Base-by-base conservation (phyloP, 345 rosid species). In the Kernera saxatilis region DNA sequence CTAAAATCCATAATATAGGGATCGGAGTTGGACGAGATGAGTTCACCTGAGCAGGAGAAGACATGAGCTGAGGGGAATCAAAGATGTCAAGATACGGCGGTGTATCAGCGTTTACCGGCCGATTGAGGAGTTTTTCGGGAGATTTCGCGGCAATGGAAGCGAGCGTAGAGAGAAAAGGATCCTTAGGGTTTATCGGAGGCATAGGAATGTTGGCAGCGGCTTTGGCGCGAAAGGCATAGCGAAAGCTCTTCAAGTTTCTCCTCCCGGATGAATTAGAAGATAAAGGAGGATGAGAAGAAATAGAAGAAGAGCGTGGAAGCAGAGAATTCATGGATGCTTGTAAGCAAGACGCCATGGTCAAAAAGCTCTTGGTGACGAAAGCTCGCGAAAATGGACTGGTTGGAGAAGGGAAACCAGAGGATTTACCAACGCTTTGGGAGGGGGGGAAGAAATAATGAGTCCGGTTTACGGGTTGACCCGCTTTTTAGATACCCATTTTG, bases 11-110 rank as follows among this genome's bases (percentile, higher is more conserved):
- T 22, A 33, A 22, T 2, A 1, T 17, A 18, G 25, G 18, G 22
- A 60, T 19, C 1, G 49, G 15, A 30, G 9, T 5, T 1, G 58
- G 12, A 58, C 0, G 52, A 27, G 33, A 50, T 8, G 27, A 19
- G 29, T 66, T 64, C 59, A 88, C 97, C 69, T 84, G 88, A 32
- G 93, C 92, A 35, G 93, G 93, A 46, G 95, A 74, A 46, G 93
- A 87, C 97, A 90, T 90, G 81, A 84, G 85, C 82, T 79, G 73
- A 50, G 96, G 88, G 18, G 93, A 82, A 23, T 85, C 92, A 36
- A 87, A 86, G 75, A 93, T 71, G 80, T 90, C 93, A 25, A 88
- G 78, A 64, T 62, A 93, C 29, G 98, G 98, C 21, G 82, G 96
- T 45, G 79, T 29, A 68, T 83, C 85, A 8, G 92, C 6, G 62